These are phyloP conservation scores for Aureobasidium sp. DNA, from an alignment of 2,329 filamentous ascomycete genomes.

Conservation along the genomic window DNA sequence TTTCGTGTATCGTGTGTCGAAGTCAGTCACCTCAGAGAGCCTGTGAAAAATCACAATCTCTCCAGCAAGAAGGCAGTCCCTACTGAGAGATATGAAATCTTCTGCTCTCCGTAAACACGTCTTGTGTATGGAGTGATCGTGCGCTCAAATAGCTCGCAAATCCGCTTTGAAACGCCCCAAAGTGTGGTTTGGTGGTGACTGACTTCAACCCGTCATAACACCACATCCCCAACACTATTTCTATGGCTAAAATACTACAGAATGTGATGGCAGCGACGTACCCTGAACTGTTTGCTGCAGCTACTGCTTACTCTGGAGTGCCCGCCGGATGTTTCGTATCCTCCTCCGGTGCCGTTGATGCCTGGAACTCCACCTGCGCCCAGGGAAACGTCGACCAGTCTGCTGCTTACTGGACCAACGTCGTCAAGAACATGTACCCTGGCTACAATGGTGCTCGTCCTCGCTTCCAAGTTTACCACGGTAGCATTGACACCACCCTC, in stretches of 20 bases:
- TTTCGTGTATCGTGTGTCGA: neutral
- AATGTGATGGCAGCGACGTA: conserved; percentile 44
- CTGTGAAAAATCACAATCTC: neutral
- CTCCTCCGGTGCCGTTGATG: conserved; percentile 13
- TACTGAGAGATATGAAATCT: neutral
- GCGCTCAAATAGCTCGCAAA: neutral
- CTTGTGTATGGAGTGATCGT: neutral
- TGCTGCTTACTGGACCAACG: conserved; percentile 40
- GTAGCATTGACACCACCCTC: conserved; percentile 39
- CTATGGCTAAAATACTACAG: conserved; percentile 9
- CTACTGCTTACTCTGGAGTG: conserved; percentile 43
- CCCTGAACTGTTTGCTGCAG: conserved; percentile 45
- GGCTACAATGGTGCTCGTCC: conserved; percentile 43
- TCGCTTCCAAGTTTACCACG: conserved; percentile 51
- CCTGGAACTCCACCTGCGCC: conserved; percentile 46
- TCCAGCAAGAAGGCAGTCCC: neutral
- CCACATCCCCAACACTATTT: neutral
- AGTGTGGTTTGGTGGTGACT: neutral
- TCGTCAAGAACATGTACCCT: conserved; percentile 41
- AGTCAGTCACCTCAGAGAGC: neutral
- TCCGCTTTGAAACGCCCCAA: neutral
- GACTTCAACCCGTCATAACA: neutral
- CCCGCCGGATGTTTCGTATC: conserved; percentile 45
- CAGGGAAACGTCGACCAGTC: conserved; percentile 38
- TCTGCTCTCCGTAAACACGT: neutral